Percentiles rank a stretch among this genome's conserved stretches.
phyloP scores from a whole-genome alignment of 2,329 filamentous ascomycete genomes.

The Phialocephala subalpina region DNA sequence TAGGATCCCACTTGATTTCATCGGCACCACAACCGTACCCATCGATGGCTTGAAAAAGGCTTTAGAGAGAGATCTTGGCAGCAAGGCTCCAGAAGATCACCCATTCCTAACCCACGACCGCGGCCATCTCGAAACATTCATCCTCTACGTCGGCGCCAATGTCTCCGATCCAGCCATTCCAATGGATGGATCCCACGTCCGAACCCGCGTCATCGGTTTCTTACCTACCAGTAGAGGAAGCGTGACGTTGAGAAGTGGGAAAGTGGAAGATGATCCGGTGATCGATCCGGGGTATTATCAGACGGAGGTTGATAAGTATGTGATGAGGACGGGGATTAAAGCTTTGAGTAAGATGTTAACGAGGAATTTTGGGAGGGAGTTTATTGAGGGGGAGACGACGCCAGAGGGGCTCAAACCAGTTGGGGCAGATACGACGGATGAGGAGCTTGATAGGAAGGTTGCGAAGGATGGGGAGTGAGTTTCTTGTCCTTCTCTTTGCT shows the following conservation, averaged over 20 bases:
- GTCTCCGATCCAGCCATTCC: conserved; percentile 7
- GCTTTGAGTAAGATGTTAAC: neutral
- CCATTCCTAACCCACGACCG: neutral
- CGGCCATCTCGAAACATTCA: neutral
- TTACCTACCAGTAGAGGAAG: conserved; percentile 29
- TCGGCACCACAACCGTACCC: neutral
- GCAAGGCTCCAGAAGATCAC: neutral
- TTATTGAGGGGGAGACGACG: conserved; percentile 31
- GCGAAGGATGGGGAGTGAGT: conserved; percentile 11
- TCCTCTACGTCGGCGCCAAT: neutral
- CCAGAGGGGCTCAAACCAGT: neutral
- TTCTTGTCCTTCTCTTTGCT: neutral
- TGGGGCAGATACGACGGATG: neutral
- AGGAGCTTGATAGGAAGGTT: conserved; percentile 5
- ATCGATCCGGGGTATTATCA: conserved; percentile 30
- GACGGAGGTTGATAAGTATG: conserved; percentile 26
- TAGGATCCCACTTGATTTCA: conserved; percentile 16
- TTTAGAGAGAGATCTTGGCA: neutral
- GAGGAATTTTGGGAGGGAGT: conserved; percentile 31
- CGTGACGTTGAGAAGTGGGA: conserved; percentile 17
- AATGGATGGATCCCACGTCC: conserved; percentile 26
- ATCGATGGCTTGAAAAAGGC: neutral
- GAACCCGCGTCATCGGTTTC: conserved; percentile 10
- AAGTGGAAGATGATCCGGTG: conserved; percentile 15
- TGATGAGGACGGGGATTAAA: conserved; percentile 21